Evolutionary conservation across 2,329 filamentous ascomycete species (phyloP).

Genomic region (Cordyceps tenuipes): DNA sequence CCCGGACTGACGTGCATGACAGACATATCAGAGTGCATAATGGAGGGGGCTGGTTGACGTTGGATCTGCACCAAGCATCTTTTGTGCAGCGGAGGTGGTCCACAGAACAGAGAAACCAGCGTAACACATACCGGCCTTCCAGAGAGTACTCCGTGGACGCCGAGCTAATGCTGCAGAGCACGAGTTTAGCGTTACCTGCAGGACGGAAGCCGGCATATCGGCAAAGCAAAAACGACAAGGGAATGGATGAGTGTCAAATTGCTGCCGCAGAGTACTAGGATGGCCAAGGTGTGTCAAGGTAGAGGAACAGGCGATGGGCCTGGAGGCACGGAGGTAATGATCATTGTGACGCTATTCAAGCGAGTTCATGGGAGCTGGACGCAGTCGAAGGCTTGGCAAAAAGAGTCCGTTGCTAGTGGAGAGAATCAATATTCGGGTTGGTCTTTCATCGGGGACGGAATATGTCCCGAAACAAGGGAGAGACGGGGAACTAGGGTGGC

Average conservation of each 20-base stretch:
- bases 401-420: neutral
- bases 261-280: neutral
- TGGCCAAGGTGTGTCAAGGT: neutral
- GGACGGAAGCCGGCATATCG: neutral
- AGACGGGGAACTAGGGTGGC: neutral
- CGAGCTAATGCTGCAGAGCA: slow-evolving; percentile 3
- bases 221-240: neutral
- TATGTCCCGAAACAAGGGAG: neutral
- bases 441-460: neutral
- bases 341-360: neutral
- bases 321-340: neutral
- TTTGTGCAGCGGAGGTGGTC: neutral
- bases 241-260: neutral
- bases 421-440: neutral
- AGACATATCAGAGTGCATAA: slow-evolving; percentile 3
- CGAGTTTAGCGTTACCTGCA: neutral
- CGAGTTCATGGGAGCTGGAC: neutral
- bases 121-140: neutral
- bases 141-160: neutral
- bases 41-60: neutral
- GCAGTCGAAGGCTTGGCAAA: neutral
- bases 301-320: neutral
- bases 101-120: neutral
- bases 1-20: slow-evolving; percentile 4
- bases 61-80: neutral